Conservation (phyloP, 208 protist genomes). For the Leishmania major region DNA sequence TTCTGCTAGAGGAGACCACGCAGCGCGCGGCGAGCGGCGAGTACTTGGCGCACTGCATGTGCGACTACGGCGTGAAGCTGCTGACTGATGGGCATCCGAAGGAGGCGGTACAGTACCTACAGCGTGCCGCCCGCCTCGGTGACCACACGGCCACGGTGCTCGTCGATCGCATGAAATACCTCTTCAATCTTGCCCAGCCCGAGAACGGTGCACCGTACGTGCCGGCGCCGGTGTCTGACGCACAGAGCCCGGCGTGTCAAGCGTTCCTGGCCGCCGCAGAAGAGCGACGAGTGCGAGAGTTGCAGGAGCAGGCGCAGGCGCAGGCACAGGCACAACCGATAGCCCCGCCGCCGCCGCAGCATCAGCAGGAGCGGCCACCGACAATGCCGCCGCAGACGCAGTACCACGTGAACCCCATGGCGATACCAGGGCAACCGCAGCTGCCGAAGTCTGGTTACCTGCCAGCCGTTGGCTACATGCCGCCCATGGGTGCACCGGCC, state of each 20-base stretch:
- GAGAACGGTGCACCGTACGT: slow-evolving; percentile 37
- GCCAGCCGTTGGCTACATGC: slow-evolving; percentile 8
- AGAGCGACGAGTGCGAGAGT: slow-evolving; percentile 25
- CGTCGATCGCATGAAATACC: slow-evolving; percentile 68
- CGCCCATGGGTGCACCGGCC: background rate
- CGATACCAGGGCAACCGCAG: slow-evolving; percentile 5
- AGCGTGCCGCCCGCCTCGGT: slow-evolving; percentile 64
- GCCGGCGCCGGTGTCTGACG: slow-evolving; percentile 50
- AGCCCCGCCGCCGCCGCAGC: slow-evolving; percentile 11
- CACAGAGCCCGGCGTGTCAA: slow-evolving; percentile 48
- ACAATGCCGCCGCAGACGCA: slow-evolving; percentile 2
- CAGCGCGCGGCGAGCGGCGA: slow-evolving; percentile 38
- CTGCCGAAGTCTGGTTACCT: background rate
- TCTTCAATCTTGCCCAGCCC: slow-evolving; percentile 34
- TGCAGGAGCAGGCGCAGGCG: slow-evolving; percentile 36
- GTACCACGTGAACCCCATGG: slow-evolving; percentile 3
- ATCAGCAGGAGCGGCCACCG: background rate
- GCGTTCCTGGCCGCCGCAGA: slow-evolving; percentile 44
- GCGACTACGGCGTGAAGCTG: slow-evolving; percentile 54
- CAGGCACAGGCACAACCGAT: slow-evolving; percentile 10
- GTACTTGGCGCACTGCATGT: slow-evolving; percentile 65
- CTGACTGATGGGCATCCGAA: slow-evolving; percentile 44
- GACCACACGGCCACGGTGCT: slow-evolving; percentile 52
- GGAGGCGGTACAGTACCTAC: slow-evolving; percentile 53
- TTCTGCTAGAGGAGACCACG: slow-evolving; percentile 72